Evolutionary conservation across 2,329 filamentous ascomycete species (phyloP).

Genomic region (Botryosphaeria dothidea): DNA sequence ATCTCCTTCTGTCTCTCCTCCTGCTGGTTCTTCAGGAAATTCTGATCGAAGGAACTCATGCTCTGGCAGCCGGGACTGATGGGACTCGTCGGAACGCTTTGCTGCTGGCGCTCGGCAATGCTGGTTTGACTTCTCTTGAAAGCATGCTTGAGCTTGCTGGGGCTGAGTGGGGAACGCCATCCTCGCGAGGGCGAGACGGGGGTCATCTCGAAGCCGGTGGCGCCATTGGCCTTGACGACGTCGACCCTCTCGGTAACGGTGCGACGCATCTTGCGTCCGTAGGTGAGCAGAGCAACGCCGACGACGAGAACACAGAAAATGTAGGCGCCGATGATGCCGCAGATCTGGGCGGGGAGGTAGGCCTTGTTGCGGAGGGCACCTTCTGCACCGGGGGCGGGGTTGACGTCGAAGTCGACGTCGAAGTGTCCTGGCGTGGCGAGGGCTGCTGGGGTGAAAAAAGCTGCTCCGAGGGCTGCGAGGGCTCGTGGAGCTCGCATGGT

Average conservation of each 20-base stretch:
- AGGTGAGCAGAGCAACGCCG: slow-evolving; percentile 57
- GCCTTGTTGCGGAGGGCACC: slow-evolving; percentile 39
- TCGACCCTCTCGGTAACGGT: slow-evolving; percentile 54
- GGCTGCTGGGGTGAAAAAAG: neutral
- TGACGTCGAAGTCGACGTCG: slow-evolving; percentile 28
- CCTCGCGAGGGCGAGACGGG: slow-evolving; percentile 32
- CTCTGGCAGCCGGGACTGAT: slow-evolving; percentile 52
- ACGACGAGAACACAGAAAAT: slow-evolving; percentile 74
- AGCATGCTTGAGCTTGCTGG: slow-evolving; percentile 26
- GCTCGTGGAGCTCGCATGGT: slow-evolving; percentile 14
- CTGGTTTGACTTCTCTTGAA: slow-evolving; percentile 29
- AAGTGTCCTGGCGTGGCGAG: slow-evolving; percentile 10
- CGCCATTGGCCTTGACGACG: slow-evolving; percentile 51
- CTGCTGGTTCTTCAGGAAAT: slow-evolving; percentile 72
- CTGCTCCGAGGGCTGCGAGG: slow-evolving; percentile 9
- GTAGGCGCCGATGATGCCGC: slow-evolving; percentile 82
- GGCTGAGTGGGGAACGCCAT: slow-evolving; percentile 28
- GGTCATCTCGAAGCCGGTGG: slow-evolving; percentile 35
- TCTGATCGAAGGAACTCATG: slow-evolving; percentile 73
- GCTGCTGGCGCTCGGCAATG: slow-evolving; percentile 15
- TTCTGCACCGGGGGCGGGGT: slow-evolving; percentile 30
- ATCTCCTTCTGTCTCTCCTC: slow-evolving; percentile 78
- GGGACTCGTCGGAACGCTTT: slow-evolving; percentile 37
- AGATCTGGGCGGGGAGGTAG: slow-evolving; percentile 78
- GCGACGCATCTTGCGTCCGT: slow-evolving; percentile 46